These are phyloP conservation scores for Avena insularis DNA, from an alignment of 176 grass and related monocot genomes.

Conservation along the genomic window DNA sequence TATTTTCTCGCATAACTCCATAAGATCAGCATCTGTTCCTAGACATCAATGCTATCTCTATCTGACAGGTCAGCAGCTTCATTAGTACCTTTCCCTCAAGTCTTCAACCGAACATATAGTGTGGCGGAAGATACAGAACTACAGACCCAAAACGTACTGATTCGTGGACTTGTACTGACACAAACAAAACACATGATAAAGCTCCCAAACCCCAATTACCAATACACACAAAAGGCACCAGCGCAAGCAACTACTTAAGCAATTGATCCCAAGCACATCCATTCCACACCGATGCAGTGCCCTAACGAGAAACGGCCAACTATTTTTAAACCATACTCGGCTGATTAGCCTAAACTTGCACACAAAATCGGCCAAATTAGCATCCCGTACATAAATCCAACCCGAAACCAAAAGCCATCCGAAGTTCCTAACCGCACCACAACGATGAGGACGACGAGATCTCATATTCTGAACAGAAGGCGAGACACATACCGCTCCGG, in stretches of 20 bases:
- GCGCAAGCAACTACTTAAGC: neutral
- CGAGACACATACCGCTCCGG: constrained; percentile 45
- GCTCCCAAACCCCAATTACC: neutral
- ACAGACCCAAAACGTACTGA: neutral
- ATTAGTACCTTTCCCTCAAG: neutral
- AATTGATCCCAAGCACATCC: neutral
- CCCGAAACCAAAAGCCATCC: constrained; percentile 6
- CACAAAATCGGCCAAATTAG: neutral
- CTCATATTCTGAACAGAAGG: neutral
- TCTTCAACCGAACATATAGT: neutral
- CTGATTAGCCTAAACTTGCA: neutral
- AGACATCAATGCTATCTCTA: neutral
- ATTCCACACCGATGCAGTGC: no score
- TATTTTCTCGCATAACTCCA: neutral
- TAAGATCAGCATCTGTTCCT: neutral
- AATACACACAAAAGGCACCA: neutral
- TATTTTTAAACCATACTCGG: neutral
- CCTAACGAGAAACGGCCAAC: neutral
- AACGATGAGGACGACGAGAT: neutral
- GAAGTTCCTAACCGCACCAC: neutral
- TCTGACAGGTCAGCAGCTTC: neutral
- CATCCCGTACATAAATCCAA: neutral
- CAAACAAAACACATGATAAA: neutral
- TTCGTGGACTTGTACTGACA: no score
- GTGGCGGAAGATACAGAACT: neutral